Percentiles rank a stretch among this genome's conserved stretches.
phyloP scores from a whole-genome alignment of 2,329 filamentous ascomycete genomes.

The Trichothecium roseum region DNA sequence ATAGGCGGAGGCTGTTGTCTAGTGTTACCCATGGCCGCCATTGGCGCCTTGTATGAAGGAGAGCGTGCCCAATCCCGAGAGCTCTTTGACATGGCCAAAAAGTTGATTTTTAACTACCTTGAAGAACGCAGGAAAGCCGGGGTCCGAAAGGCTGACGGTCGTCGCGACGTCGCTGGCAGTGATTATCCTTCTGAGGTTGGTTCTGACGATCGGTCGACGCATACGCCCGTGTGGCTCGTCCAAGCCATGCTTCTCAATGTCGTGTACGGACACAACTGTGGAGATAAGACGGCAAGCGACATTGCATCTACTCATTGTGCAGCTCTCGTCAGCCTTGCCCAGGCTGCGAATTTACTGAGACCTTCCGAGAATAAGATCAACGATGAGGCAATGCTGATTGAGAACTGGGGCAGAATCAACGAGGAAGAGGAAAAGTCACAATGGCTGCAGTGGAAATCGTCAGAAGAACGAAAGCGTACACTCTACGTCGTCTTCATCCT shows the following conservation, averaged over 20 bases:
- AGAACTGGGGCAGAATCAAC: slow-evolving; percentile 37
- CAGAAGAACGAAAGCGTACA: slow-evolving; percentile 87
- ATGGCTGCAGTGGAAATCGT: slow-evolving; percentile 82
- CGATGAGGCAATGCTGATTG: slow-evolving; percentile 47
- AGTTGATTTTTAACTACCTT: slow-evolving; percentile 86
- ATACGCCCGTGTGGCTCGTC: slow-evolving; percentile 87
- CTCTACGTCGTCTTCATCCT: slow-evolving; percentile 85
- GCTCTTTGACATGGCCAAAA: slow-evolving; percentile 86
- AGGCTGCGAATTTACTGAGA: slow-evolving; percentile 65
- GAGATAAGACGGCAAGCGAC: slow-evolving; percentile 81
- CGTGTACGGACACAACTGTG: slow-evolving; percentile 90
- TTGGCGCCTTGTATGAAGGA: slow-evolving; percentile 75
- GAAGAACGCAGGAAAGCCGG: slow-evolving; percentile 85
- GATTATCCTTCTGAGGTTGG: slow-evolving; percentile 35
- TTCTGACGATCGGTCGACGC: slow-evolving; percentile 12
- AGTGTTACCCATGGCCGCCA: slow-evolving; percentile 72
- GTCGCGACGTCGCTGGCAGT: slow-evolving; percentile 37
- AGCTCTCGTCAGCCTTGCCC: slow-evolving; percentile 79
- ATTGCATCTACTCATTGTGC: slow-evolving; percentile 90
- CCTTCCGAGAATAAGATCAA: slow-evolving; percentile 32
- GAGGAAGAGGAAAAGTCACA: slow-evolving; percentile 39
- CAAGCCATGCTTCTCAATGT: slow-evolving; percentile 96
- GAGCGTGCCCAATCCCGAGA: slow-evolving; percentile 72
- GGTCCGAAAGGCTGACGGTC: slow-evolving; percentile 53
- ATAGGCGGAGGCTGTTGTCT: slow-evolving; percentile 76